A percentile compares a stretch with the other conserved stretches of the same genome.
These are phyloP conservation scores for Amniculicola lignicola DNA, from an alignment of 495 filamentous ascomycete species.

Conservation along the genomic window DNA sequence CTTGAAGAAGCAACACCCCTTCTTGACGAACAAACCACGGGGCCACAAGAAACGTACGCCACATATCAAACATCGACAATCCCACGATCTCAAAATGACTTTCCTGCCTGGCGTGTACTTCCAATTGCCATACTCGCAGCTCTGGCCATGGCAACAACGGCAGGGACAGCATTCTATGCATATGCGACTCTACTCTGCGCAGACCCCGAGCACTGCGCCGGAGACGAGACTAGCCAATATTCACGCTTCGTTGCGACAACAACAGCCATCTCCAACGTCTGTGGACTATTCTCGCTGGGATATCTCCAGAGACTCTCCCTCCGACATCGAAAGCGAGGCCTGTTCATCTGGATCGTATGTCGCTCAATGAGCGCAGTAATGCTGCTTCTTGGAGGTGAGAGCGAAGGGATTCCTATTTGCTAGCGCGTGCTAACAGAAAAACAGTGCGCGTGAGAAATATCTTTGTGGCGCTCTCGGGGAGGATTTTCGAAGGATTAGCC, in stretches of 20 bases:
- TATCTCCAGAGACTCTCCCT: neutral
- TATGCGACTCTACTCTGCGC: conserved; percentile 15
- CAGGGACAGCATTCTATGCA: conserved; percentile 9
- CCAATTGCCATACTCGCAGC: conserved; percentile 8
- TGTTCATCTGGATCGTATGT: conserved; percentile 11
- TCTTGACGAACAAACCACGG: neutral
- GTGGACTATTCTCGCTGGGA: neutral
- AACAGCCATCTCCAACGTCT: conserved; percentile 5
- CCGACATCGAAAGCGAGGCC: neutral
- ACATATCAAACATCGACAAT: no score
- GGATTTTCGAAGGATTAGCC: conserved; percentile 16
- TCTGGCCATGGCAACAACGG: conserved; percentile 15
- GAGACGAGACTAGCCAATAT: conserved; percentile 3
- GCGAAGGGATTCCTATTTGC: neutral
- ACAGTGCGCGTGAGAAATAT: neutral
- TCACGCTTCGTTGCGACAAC: neutral
- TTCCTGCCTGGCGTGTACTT: conserved; percentile 1
- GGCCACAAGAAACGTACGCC: neutral
- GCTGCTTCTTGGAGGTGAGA: conserved; percentile 18
- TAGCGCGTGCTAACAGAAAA: neutral
- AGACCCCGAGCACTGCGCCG: conserved; percentile 4
- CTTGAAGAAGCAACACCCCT: no score
- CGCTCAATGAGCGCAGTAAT: conserved; percentile 16
- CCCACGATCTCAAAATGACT: no score
- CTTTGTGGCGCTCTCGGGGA: conserved; percentile 5